phyloP scores from a whole-genome alignment of 805 yeast genomes.

The Komagataella ulmi region DNA sequence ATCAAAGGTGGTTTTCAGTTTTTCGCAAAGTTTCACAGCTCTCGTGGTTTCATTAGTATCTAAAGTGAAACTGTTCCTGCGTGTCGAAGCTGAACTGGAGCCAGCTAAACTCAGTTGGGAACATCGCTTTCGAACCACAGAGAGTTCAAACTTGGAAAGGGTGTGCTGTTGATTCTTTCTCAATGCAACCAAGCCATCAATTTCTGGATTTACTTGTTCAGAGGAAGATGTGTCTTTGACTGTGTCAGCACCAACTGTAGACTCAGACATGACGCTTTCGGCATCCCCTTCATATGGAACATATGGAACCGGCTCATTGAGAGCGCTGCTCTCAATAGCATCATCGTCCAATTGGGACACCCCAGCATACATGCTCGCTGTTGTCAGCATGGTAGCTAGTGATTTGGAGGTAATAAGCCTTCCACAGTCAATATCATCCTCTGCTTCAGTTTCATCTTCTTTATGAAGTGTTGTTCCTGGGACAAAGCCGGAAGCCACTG shows the following conservation, averaged over 20 bases:
- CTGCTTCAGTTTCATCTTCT: neutral
- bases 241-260: neutral
- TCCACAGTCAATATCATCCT: slow-evolving; percentile 2
- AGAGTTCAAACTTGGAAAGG: neutral
- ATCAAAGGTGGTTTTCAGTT: slow-evolving; percentile 23
- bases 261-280: neutral
- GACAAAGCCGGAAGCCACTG: neutral
- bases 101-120: neutral
- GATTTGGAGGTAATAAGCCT: slow-evolving; percentile 28
- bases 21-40: slow-evolving; percentile 10
- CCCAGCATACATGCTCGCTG: slow-evolving; percentile 41
- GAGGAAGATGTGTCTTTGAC: neutral
- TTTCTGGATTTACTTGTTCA: neutral
- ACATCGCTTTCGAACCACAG: neutral
- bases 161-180: neutral
- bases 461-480: neutral
- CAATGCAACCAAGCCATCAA: neutral
- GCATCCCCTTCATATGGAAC: slow-evolving; percentile 2
- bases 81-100: neutral
- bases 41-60: neutral
- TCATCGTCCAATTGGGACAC: slow-evolving; percentile 20
- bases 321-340: slow-evolving; percentile 11
- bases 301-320: slow-evolving; percentile 9
- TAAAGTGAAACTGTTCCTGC: neutral
- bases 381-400: slow-evolving; percentile 39